These are phyloP conservation scores for Rhododendron ferrugineum DNA, from an alignment of 148 eudicot species.

Conservation along the genomic window DNA sequence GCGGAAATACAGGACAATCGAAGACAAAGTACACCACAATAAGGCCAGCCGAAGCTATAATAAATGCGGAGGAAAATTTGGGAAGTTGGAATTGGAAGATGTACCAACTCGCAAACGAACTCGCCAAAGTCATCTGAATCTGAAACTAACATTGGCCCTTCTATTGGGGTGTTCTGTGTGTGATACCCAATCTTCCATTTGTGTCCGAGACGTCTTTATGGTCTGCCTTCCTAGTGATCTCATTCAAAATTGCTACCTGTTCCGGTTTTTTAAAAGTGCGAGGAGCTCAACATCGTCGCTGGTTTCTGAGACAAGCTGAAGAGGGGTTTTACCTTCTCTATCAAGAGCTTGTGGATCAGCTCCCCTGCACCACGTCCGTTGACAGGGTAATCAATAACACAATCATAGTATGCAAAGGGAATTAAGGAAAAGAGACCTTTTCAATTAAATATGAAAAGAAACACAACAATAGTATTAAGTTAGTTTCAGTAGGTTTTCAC, in stretches of 20 bases:
- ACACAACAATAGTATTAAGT: not conserved
- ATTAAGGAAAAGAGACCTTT: not conserved
- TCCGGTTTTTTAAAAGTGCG: conserved; percentile 47
- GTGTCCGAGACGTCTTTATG: not conserved
- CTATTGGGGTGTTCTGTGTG: not conserved
- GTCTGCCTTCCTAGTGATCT: not conserved
- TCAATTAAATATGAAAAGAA: not conserved
- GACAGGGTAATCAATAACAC: not conserved
- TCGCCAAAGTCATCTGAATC: not conserved
- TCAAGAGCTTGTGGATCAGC: conserved; percentile 54
- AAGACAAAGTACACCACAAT: not conserved
- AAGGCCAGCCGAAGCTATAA: not conserved
- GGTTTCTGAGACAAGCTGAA: conserved; percentile 46
- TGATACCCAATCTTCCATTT: not conserved
- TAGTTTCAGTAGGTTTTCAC: not conserved
- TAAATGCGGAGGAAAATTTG: not conserved
- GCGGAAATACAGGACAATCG: not conserved
- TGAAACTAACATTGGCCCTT: not conserved
- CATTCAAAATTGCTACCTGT: conserved; percentile 32
- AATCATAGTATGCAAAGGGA: not conserved
- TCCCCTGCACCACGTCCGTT: conserved; percentile 45
- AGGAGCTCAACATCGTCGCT: conserved; percentile 61
- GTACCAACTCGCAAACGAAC: not conserved
- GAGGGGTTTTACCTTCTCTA: conserved; percentile 62
- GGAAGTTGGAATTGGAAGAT: not conserved